Conservation (phyloP, 2,329 filamentous ascomycete species). For the Neoascochyta sp. region DNA sequence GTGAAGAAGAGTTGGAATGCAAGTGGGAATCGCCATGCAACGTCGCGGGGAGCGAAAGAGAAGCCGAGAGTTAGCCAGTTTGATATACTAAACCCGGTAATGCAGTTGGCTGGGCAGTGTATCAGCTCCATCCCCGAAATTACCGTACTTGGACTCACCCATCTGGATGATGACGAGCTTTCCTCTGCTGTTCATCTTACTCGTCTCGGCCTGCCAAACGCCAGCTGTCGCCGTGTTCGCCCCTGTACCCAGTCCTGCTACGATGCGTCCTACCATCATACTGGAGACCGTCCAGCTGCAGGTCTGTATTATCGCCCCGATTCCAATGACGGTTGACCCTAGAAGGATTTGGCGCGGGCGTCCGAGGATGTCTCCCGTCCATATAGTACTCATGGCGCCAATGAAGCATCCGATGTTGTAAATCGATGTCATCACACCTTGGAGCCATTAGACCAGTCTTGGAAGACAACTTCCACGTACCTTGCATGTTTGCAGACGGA, state of each 20-base stretch:
- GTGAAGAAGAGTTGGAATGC: constrained; percentile 57
- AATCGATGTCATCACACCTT: constrained; percentile 41
- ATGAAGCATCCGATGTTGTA: constrained; percentile 46
- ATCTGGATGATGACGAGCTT: constrained; percentile 48
- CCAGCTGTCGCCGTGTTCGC: constrained; percentile 52
- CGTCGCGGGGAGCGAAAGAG: constrained; percentile 38
- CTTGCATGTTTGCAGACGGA: constrained; percentile 29
- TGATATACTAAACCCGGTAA: constrained; percentile 44
- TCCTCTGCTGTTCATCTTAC: constrained; percentile 46
- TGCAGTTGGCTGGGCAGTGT: constrained; percentile 34
- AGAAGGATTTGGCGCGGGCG: constrained; percentile 57
- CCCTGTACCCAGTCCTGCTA: constrained; percentile 46
- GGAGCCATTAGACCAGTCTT: constrained; percentile 6
- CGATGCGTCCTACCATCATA: constrained; percentile 41
- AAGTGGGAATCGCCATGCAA: constrained; percentile 49
- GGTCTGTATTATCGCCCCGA: constrained; percentile 39
- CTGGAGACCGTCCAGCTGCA: constrained; percentile 36
- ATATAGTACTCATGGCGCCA: constrained; percentile 41
- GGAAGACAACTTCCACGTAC: background rate
- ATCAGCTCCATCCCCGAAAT: constrained; percentile 2
- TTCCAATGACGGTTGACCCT: constrained; percentile 46
- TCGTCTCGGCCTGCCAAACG: constrained; percentile 48
- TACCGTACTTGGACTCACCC: constrained; percentile 17
- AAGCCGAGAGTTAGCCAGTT: constrained; percentile 45
- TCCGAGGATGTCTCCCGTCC: constrained; percentile 57